phyloP scores from a whole-genome alignment of 2,329 filamentous ascomycete genomes.

The Ophiocordyceps camponoti-leonardi region DNA sequence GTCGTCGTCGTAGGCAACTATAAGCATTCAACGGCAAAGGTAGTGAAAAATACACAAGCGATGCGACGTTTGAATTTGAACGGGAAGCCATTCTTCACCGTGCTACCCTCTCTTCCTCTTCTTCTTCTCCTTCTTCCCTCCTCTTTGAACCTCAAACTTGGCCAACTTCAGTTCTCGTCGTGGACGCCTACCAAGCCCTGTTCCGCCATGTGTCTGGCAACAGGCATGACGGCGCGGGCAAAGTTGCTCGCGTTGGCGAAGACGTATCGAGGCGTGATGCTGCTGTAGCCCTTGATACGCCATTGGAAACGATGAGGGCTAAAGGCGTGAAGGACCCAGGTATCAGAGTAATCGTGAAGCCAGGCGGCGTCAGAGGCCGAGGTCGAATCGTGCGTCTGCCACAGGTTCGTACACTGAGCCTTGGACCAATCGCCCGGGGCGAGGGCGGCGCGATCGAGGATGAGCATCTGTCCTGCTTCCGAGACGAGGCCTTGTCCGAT shows the following conservation, averaged over 20 bases:
- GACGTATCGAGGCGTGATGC: conserved; percentile 7
- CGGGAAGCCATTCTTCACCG: no score
- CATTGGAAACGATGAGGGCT: not conserved
- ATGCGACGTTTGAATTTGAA: no score
- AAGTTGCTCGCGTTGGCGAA: conserved; percentile 9
- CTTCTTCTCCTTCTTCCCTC: no score
- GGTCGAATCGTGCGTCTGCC: conserved; percentile 3
- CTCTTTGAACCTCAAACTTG: no score
- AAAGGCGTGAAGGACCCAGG: conserved; percentile 9
- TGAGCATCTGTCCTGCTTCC: conserved; percentile 9
- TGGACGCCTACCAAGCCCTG: conserved; percentile 1
- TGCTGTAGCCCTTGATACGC: conserved; percentile 3
- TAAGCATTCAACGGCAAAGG: no score
- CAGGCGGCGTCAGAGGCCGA: conserved; percentile 3
- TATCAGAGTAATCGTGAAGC: conserved; percentile 6
- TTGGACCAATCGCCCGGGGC: conserved; percentile 7
- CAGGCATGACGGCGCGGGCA: conserved; percentile 7
- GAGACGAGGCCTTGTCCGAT: conserved; percentile 27
- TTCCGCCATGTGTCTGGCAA: conserved; percentile 6
- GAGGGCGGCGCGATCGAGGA: conserved; percentile 9
- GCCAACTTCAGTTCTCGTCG: no score
- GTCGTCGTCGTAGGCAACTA: no score
- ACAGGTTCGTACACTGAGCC: conserved; percentile 4
- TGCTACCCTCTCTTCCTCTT: no score
- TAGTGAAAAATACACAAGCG: no score